phyloP scores from a whole-genome alignment of 495 filamentous ascomycete genomes.

The Aspergillus nidulans region DNA sequence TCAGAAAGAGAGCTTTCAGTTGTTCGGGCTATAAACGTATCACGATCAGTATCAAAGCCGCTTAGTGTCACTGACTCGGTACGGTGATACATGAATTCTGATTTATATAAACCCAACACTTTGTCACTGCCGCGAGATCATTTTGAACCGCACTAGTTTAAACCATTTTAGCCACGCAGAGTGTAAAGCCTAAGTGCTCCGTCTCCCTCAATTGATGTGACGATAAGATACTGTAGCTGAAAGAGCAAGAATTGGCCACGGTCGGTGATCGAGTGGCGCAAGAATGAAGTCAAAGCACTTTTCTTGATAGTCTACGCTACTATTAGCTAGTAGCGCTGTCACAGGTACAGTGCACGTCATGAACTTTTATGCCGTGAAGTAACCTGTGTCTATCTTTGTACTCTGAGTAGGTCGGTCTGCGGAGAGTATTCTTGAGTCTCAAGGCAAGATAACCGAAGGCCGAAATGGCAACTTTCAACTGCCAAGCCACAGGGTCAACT shows the following conservation, averaged over 20 bases:
- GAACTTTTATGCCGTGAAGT: neutral
- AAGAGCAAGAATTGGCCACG: neutral
- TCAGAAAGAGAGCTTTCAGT: neutral
- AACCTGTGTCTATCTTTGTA: neutral
- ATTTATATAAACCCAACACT: neutral
- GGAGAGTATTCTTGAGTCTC: too few relatives aligned
- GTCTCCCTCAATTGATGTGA: neutral
- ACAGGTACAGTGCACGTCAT: neutral
- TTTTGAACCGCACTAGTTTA: neutral
- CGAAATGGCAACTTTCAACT: neutral
- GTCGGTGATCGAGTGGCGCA: constrained; percentile 10
- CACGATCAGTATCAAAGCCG: neutral
- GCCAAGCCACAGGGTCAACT: neutral
- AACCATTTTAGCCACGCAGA: neutral
- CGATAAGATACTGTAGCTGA: too few relatives aligned
- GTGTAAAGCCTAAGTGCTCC: neutral
- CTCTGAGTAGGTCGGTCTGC: too few relatives aligned
- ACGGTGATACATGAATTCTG: neutral
- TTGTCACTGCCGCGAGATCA: too few relatives aligned
- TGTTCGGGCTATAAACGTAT: neutral
- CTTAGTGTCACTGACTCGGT: neutral
- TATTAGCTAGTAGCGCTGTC: neutral
- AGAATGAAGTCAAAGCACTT: constrained; percentile 17
- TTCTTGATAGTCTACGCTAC: neutral
- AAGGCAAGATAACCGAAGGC: neutral